Evolutionary conservation across 257 asterid genomes (phyloP), one percentile per base, ranked within the genome.

Genomic region (Penstemon davidsonii): DNA sequence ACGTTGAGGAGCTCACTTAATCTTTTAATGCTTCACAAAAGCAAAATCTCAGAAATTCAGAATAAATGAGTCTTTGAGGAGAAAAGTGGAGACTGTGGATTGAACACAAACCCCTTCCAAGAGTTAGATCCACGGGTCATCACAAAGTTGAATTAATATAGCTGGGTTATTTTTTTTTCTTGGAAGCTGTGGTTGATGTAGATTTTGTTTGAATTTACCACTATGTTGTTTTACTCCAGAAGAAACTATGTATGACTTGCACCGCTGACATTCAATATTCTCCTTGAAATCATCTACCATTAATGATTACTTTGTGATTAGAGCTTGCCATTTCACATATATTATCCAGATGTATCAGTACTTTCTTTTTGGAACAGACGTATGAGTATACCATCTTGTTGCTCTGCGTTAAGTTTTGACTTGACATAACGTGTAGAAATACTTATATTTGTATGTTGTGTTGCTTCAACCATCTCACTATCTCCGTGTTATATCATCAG

Each of bases 381-480:
- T 25, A 53, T 10, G 45, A 49, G 59, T 9, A 64, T 64, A 13
- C 43, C 7, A 37, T 55, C 79, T 75, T 62, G 62, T 25, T 61
- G 36, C 52, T 41, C 18, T 66, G 44, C 33, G 10, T 50, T 55
- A 33, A 13, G 38, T 51, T 52, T 19, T 60, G 44, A 60, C 59
- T 57, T 60, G 70, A 36, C 40, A 12, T 54, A 43, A 37, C 60
- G 60, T 4, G 45, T 19, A 60, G 25, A 53, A 66, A 36, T 45
- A 13, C 43, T 12, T 8, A 25, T 5, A 57, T 49, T 59, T 49
- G 10, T 52, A 52, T 33, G 19, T 8, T 54, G 13, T 50, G 53
- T 9, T 62, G 41, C 67, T 25, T 66, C 56, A 37, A 49, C 39
- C 12, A 56, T 51, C 44, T 15, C 8, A 49, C 51, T 69, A 59